Evolutionary conservation across 2,329 filamentous ascomycete genomes (phyloP), one percentile per base, ranked within the genome.

Genomic region (Apiospora arundinis): DNA sequence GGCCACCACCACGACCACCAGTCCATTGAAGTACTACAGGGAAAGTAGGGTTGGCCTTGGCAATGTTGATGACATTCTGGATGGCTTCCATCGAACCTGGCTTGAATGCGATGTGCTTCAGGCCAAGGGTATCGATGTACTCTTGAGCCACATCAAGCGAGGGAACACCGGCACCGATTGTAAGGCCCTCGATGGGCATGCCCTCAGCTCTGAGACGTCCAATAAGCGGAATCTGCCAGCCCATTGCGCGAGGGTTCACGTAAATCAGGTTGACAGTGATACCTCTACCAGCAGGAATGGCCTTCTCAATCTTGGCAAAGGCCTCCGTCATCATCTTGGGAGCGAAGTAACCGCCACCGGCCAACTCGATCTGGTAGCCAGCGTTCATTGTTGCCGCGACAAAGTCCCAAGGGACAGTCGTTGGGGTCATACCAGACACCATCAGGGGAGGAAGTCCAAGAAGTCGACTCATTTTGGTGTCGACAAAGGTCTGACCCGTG

Each of bases 11-110:
- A 83, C 95, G 92, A 52, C 95, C 95, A 80, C 95, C 95, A 72
- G 95, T 98, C 95, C 95, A 98, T 83, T 98, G 95, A 73, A 97
- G 85, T 69, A 97, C 91, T 69, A 97, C 90, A n/a, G 95, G 95
- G 87, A 98, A 97, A 40, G 90, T 92, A 2, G 95, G 95, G 81
- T 97, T 96, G n/a, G 94, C 93, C 83, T 93, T 96, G 74, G 95
- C 95, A 78, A 98, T 95, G 82, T 97, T 96, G 83, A 98, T 92
- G 72, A 97, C 93, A 44, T 92, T 86, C 81, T 97, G 94, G 74
- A 98, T 97, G 2, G 93, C 93, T 74, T 97, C 93, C 67, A 92
- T 88, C 21, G 95, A 97, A 72, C 95, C 95, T 42, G 95, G 95
- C 87, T 98, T 98, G 89, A 98, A 97, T 40, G 92, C 88, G 76